These are phyloP conservation scores for Epichloe festucae DNA, from an alignment of 2,329 filamentous ascomycete genomes.

Conservation along the genomic window DNA sequence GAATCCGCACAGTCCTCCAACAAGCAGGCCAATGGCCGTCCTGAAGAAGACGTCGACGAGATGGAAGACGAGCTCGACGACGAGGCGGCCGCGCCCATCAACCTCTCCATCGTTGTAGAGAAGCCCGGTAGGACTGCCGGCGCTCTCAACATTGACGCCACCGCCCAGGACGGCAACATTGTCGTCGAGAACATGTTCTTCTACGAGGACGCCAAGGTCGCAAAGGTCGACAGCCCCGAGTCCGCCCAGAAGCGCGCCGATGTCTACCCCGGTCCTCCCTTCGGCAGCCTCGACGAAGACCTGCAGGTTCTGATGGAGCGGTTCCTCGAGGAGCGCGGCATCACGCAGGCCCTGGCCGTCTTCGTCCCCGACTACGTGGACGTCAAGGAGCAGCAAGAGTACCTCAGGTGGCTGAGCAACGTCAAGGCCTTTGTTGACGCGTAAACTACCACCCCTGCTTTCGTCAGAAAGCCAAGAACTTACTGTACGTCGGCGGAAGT, in stretches of 20 bases:
- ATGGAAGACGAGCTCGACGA: slow-evolving; percentile 37
- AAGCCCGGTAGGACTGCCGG: slow-evolving; percentile 60
- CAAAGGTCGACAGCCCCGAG: slow-evolving; percentile 63
- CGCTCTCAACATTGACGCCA: slow-evolving; percentile 74
- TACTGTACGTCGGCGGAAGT: not conserved
- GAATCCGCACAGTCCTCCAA: slow-evolving; percentile 36
- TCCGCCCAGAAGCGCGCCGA: slow-evolving; percentile 62
- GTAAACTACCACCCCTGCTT: slow-evolving; percentile 23
- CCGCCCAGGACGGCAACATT: slow-evolving; percentile 75
- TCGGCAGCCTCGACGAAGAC: slow-evolving; percentile 90
- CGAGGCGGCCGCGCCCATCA: slow-evolving; percentile 59
- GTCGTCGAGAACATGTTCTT: slow-evolving; percentile 85
- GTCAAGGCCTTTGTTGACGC: slow-evolving; percentile 77
- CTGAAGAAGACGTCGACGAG: slow-evolving; percentile 33
- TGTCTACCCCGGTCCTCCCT: slow-evolving; percentile 81
- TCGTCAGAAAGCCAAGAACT: not conserved
- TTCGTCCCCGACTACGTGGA: slow-evolving; percentile 96
- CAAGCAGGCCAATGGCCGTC: slow-evolving; percentile 39
- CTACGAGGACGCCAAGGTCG: slow-evolving; percentile 66
- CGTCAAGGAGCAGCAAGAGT: slow-evolving; percentile 97
- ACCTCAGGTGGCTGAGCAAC: slow-evolving; percentile 76
- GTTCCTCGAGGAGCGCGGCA: slow-evolving; percentile 87
- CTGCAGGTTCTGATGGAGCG: slow-evolving; percentile 84
- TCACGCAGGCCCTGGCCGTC: slow-evolving; percentile 73
- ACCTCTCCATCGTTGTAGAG: slow-evolving; percentile 77